Conservation (phyloP, 2,329 filamentous ascomycete genomes). For the Cytospora piceicola region DNA sequence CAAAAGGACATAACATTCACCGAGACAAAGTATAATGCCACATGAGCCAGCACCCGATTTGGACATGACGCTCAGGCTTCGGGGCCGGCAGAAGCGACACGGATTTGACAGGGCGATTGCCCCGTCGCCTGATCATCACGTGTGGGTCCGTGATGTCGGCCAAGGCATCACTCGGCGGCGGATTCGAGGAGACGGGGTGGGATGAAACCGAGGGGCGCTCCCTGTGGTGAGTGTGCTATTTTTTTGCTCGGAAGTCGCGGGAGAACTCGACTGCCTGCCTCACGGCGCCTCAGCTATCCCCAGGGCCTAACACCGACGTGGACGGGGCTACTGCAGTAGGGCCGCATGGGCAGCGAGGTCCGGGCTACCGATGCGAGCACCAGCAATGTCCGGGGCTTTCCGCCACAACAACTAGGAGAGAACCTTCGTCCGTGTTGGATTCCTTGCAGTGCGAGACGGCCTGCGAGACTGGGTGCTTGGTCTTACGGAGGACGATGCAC, state of each 20-base stretch:
- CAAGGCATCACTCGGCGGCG: neutral
- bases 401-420: too few species aligned
- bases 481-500: neutral
- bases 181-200: neutral
- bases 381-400: neutral
- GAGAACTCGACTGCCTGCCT: neutral
- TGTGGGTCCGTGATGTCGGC: neutral
- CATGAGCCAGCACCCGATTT: neutral
- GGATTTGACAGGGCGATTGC: neutral
- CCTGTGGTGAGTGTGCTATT: too few species aligned
- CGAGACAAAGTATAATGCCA: neutral
- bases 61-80: neutral
- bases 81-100: neutral
- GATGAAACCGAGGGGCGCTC: too few species aligned
- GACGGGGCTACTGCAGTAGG: too few species aligned
- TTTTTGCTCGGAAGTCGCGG: neutral
- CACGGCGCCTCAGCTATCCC: neutral
- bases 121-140: neutral
- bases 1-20: neutral
- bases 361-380: neutral
- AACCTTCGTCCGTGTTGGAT: neutral
- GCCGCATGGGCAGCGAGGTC: neutral
- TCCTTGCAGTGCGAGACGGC: neutral
- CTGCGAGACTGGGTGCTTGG: neutral
- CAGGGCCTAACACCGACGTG: neutral